Evolutionary conservation across 805 yeast species (phyloP), one percentile per base, ranked within the genome.

Genomic region (Metschnikowia matae): DNA sequence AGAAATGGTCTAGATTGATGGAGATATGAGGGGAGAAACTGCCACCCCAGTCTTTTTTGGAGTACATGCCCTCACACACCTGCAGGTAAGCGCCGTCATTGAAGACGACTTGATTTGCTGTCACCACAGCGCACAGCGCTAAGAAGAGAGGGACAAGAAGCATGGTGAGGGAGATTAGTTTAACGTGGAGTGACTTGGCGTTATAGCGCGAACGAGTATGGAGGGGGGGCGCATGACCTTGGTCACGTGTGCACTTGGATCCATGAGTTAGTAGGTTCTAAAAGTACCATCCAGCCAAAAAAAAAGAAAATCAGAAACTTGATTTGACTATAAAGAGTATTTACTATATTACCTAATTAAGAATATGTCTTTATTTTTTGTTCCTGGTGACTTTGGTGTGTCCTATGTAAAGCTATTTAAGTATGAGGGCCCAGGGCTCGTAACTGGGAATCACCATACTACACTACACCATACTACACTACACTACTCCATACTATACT

Each of bases 1-100:
- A 70, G 49, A 57, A 69, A 21, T 59, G 57, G 17, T 54, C 55
- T 42, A 70, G 66, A 21, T 59, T 58, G 43, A 75, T 52, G 26
- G 62, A 68, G 26, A 73, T 68, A 40, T 62, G 71, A 5, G 95
- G 90, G 52, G 81, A 84, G 8, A 73, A 68, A 23, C 77, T 74
- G 34, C 99, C 99, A 44, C 89, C 86, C 91, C 96, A 88, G 62
- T 91, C 96, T 43, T 81, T 74, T 59, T 83, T 84, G 49, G 91
- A 80, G 69, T 92, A 92, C 83, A 92, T 85, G 34, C 99, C 99
- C 4, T 90, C 78, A 66, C 99, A 92, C 23, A 81, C 81, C 61
- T 88, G 94, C 15, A 84, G 74, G 44, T 79, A 69, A 10, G 61
- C 26, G 4, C 51, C 67, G 14, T 78, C 65, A 42, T 78, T 77